These are phyloP conservation scores for Clitopilus hobsonii DNA, from an alignment of 768 basidiomycete species.

Conservation along the genomic window DNA sequence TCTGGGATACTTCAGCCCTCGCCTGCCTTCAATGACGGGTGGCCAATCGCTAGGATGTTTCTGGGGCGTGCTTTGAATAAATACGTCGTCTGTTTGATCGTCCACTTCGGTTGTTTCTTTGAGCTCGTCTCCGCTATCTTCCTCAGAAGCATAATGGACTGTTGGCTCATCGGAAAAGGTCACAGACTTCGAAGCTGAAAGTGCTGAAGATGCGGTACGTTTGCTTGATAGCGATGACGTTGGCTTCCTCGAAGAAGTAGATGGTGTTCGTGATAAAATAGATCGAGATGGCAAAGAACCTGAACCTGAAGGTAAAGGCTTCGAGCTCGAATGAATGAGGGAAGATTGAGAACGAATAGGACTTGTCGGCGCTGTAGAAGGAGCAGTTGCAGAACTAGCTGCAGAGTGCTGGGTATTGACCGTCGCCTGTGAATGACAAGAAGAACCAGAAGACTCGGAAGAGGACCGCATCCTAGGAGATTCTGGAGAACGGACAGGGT, in stretches of 20 bases:
- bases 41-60: conserved; percentile 23
- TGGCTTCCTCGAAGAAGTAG: conserved; percentile 23
- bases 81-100: neutral
- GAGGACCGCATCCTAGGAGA: neutral
- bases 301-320: conserved; percentile 1
- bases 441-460: neutral
- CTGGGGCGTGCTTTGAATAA: neutral
- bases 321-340: neutral
- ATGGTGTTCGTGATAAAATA: conserved; percentile 41
- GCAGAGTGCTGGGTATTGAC: neutral
- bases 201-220: neutral
- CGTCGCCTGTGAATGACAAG: neutral
- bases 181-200: conserved; percentile 46
- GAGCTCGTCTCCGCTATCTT: conserved; percentile 7
- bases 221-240: neutral
- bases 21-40: conserved; percentile 4
- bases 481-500: neutral
- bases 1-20: conserved; percentile 1
- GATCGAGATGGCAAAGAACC: conserved; percentile 30
- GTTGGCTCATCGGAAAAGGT: conserved; percentile 68
- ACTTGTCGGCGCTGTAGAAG: neutral
- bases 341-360: conserved; percentile 2
- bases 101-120: conserved; percentile 11
- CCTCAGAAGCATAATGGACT: conserved; percentile 37
- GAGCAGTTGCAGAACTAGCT: neutral